Evolutionary conservation across 768 basidiomycete species (phyloP).

Genomic region (Xerocomus brunneocitrinus): DNA sequence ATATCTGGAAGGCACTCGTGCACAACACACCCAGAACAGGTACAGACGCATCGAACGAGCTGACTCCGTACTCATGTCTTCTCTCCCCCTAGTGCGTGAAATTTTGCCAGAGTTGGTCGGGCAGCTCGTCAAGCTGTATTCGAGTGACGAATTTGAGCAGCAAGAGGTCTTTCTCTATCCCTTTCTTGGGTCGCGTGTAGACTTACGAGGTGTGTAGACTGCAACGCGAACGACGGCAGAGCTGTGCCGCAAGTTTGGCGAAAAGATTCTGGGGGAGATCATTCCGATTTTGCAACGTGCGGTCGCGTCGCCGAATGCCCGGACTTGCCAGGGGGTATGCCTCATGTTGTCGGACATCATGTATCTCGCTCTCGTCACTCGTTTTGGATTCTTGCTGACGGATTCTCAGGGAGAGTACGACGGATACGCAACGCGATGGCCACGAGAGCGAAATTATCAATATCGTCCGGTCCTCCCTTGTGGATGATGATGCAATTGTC

Average conservation of each 20-base stretch:
- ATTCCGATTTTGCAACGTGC: conserved; percentile 71
- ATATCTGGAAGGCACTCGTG: conserved; percentile 98
- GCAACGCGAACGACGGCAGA: conserved; percentile 86
- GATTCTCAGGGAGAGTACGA: conserved; percentile 65
- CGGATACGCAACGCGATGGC: conserved; percentile 78
- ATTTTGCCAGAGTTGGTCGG: conserved; percentile 80
- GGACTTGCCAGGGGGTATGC: conserved; percentile 80
- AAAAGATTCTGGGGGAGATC: conserved; percentile 81
- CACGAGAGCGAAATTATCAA: conserved; percentile 86
- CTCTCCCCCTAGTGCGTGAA: conserved; percentile 62
- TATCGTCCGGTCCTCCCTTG: conserved; percentile 78
- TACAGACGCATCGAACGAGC: conserved; percentile 25
- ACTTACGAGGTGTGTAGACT: conserved; percentile 46
- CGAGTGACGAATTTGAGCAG: conserved; percentile 77
- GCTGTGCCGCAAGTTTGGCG: conserved; percentile 92
- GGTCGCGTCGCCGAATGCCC: conserved; percentile 55
- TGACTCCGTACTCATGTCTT: conserved; percentile 1
- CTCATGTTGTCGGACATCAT: conserved; percentile 84
- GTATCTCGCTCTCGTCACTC: conserved; percentile 34
- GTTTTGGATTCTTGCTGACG: conserved; percentile 6
- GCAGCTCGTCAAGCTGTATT: conserved; percentile 74
- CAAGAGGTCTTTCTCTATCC: conserved; percentile 61
- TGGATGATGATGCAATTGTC: conserved; percentile 83
- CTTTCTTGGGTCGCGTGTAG: conserved; percentile 1
- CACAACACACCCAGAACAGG: conserved; percentile 91